Evolutionary conservation across 2,329 filamentous ascomycete species (phyloP), one percentile per base, ranked within the genome.

Genomic region (Hypoxylon sp.): DNA sequence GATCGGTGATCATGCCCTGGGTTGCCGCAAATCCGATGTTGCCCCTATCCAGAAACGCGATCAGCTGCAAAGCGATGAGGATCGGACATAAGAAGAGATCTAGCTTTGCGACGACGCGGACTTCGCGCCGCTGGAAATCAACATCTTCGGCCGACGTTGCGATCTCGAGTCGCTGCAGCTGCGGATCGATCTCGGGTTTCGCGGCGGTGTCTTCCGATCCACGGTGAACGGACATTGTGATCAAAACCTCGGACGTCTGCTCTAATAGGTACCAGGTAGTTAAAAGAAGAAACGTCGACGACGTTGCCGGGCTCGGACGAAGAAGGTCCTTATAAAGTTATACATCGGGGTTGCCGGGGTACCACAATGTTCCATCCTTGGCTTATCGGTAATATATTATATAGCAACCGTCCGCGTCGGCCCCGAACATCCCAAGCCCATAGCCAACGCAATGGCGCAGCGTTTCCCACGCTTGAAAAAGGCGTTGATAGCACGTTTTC

Each of bases 11-110:
- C 67, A 69, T 69, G 11, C 67, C 67, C 59, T 69, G 67, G 2
- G 67, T 67, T 3, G 67, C 67, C 4, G 67, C 67, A 48, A 63
- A 69, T 7, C 67, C 67, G 39, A 69, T 69, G 26, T 69, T 69
- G 6, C 67, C 67, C 7, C 67, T 59, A 52, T 69, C 67, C 6
- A 69, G 56, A 39, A 69, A 69, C 6, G 67, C 65, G 11, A 69
- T 63, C 8, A 69, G 67, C 51, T 69, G 67, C 13, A 69, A 54
- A 22, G 47, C 41, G 39, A 69, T 44, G 17, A 69, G 37, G 51
- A 69, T 65, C 15, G 67, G 67, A 37, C 67, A 69, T 10, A 69
- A 46, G 48, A 65, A 69, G 5, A 69, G 49, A 39, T 69, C 67
- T 41, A 69, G 67, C 43, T 69, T 69, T 19, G 64, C 64, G 48